Base-by-base conservation (phyloP, 805 yeast species). In the Debaryomyces tyrocola region DNA sequence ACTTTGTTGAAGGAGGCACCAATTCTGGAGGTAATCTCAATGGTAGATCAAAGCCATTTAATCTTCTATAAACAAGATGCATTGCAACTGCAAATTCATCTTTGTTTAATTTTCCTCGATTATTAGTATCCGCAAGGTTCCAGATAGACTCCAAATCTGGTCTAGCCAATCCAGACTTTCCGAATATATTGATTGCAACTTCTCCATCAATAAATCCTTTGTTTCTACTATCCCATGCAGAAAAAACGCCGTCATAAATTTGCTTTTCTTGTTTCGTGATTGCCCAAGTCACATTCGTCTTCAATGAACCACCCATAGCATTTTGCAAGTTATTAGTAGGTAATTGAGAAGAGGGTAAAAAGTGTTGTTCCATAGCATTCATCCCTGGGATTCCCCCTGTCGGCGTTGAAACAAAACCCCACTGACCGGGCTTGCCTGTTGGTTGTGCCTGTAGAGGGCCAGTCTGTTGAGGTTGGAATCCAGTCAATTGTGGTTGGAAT, bases 1-100 rank as follows among this genome's bases (percentile, higher is more conserved):
- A 76, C 57, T 83, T 82, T 33, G 86, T 79, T 6, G 96, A 86
- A 2, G 96, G 95, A 6, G 99, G 98, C 27, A 90, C 72, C 52
- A 92, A 78, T 60, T 90, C 96, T 2, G 95, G 90, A 2, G 98
- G 98, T 44, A 92, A 76, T 45, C 83, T 73, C 40, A 75, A 62
- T 20, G 99, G 99, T 42, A 94, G 69, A n/a, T 86, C 89, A 52
- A 80, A 82, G 2, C 97, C 97, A 60, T 90, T 91, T 61, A 92
- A 72, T 51, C 92, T 80, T 64, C 97, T 81, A 69, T 94, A 92
- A 37, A 92, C 92, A 48, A 92, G 75, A 74, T 95, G 97, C 98
- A 92, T 94, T 28, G 98, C 97, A 31, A 94, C 90, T 0, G 96
- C 86, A 70, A 92, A 94, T 64, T 90, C 96, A 63, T 92, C 97